These are phyloP conservation scores for Eucalyptus albens DNA, from an alignment of 345 rosid genomes.

Conservation along the genomic window DNA sequence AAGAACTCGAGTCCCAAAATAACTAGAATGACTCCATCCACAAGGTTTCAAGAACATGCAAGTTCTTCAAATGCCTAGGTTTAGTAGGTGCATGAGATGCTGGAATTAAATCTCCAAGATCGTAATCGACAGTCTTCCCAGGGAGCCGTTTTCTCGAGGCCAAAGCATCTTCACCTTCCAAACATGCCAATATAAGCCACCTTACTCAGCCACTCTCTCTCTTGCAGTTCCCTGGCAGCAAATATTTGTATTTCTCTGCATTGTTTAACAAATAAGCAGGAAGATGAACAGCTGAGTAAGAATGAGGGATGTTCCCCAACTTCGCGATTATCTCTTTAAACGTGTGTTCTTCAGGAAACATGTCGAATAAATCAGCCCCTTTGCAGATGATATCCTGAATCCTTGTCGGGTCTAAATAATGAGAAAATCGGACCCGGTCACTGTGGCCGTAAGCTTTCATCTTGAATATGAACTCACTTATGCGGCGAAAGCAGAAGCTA, in stretches of 20 bases:
- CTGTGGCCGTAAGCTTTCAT: conserved; percentile 25
- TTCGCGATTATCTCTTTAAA: conserved; percentile 19
- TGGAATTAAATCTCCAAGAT: neutral
- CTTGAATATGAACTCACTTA: conserved; percentile 20
- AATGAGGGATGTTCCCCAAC: conserved; percentile 17
- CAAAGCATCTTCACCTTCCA: neutral
- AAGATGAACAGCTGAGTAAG: conserved; percentile 16
- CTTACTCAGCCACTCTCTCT: conserved; percentile 1
- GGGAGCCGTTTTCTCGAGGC: neutral
- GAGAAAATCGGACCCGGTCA: conserved; percentile 14
- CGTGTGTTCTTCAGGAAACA: conserved; percentile 24
- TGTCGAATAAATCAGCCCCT: conserved; percentile 18
- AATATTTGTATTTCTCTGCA: conserved; percentile 9
- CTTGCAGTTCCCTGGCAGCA: conserved; percentile 19
- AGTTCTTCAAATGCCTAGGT: neutral
- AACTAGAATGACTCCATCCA: neutral
- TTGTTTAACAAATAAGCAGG: conserved; percentile 8
- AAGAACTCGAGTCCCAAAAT: neutral
- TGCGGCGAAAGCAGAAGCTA: conserved; percentile 20
- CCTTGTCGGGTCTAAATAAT: conserved; percentile 6
- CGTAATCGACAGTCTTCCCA: neutral
- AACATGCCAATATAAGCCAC: neutral
- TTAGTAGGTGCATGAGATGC: neutral
- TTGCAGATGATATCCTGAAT: conserved; percentile 17
- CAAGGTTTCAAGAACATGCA: neutral